Evolutionary conservation across 2,329 filamentous ascomycete genomes (phyloP), one percentile per base, ranked within the genome.

Genomic region (Phialocephala sp.): DNA sequence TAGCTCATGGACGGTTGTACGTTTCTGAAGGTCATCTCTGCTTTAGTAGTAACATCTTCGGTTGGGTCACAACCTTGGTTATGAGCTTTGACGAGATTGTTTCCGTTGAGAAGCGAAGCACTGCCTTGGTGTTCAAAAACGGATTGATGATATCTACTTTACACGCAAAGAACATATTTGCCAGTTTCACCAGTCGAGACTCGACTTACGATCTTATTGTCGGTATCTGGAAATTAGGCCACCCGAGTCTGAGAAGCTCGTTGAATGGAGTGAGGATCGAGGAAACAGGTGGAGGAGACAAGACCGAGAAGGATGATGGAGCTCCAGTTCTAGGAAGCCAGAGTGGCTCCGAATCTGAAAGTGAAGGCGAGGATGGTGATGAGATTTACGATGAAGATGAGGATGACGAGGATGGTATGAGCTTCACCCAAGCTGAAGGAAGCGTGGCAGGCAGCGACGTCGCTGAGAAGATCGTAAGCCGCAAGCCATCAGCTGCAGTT

Each of bases 21-120:
- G 92, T 99, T 50, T 98, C 95, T 0, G 95, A 99, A 80, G 94
- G 94, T 12, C 94, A 99, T 76, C 88, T 99, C 56, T 99, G 95
- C 81, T 99, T 99, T 79, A 97, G 94, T 74, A 98, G 95, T 82
- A 99, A 99, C 76, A 99, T 99, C 71, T 87, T 99, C 56, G 95
- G 95, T 62, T 99, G 95, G 95, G 91, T 96, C 24, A 99, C 95
- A 0, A 99, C 95, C 1, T 83, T 99, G 50, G 94, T 99, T 60
- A 97, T 99, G 82, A 96, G 93, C 77, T 99, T 99, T 76, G 95
- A 99, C 75, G 95, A 99, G 78, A 92, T 99, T 65, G 92, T 98
- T 22, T 93, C 94, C 0, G 91, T 99, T 8, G 95, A 99, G 79
- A 98, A 98, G 81, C 91, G 97, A 77, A 97, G 89, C 76, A 99